These are phyloP conservation scores for Populus hybrid DNA, from an alignment of 441 rosid species.

Conservation along the genomic window DNA sequence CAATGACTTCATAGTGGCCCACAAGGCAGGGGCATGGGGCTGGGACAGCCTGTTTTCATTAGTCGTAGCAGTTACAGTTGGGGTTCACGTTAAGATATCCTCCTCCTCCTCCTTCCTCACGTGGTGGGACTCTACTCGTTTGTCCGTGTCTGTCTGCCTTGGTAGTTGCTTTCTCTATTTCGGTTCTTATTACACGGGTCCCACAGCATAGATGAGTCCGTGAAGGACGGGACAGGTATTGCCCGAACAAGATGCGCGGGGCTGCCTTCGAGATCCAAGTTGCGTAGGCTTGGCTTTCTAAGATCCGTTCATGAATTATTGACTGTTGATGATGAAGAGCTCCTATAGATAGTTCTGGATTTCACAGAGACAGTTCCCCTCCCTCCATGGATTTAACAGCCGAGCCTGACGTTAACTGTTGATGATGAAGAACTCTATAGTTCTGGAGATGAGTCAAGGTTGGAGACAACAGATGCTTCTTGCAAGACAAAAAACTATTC, in stretches of 20 bases:
- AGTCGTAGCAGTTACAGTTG: neutral
- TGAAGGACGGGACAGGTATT: neutral
- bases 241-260: too few relatives aligned
- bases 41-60: neutral
- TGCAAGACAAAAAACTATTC: too few relatives aligned
- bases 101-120: neutral
- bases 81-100: too few relatives aligned
- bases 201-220: too few relatives aligned
- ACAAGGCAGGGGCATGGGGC: neutral
- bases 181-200: too few relatives aligned
- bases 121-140: neutral
- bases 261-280: neutral
- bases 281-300: neutral
- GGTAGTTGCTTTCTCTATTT: too few relatives aligned
- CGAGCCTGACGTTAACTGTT: neutral
- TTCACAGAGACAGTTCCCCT: neutral
- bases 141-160: neutral
- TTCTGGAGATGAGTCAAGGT: too few relatives aligned
- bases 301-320: neutral
- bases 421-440: neutral
- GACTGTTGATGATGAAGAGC: too few relatives aligned
- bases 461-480: neutral
- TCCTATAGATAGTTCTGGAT: too few relatives aligned
- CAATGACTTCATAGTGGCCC: neutral
- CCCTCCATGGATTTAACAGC: neutral